Base-by-base conservation (phyloP, 106 monocot genomes). In the Triglochin maritima region DNA sequence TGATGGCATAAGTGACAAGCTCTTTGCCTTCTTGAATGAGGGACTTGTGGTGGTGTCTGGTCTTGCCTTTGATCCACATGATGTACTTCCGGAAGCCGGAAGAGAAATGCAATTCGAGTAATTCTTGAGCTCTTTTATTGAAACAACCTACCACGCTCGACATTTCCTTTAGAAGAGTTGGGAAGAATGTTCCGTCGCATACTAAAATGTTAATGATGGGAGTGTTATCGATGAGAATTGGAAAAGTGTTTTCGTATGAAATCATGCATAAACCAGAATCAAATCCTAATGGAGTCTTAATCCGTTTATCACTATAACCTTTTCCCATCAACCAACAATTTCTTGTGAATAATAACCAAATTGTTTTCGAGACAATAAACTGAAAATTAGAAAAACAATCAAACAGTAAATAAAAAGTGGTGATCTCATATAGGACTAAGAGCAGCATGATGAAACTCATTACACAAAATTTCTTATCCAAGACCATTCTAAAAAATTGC, bases 121-220 rank as follows among this genome's bases (percentile, higher is more conserved):
- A 62, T 14, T 80, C 81, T 67, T 80, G 73, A 7, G 94, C 87
- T 63, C 70, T 75, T 44, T 85, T 55, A 52, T 94, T 89, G 52
- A 94, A 94, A 69, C 77, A 90, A 50, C 87, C 82, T 43, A 81
- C 76, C 43, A 94, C 85, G 4, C 63, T 62, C 47, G 85, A 87
- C 94, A 94, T 94, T 79, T 94, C 87, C 49, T 80, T 14, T 9
- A 73, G 79, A 8, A 94, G 87, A 8, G 77, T 79, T 45, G 89
- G 89, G 70, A 94, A 94, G 82, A 94, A 87, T 51, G 82, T 84
- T 57, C 85, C 89, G 70, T 94, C 94, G 73, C 94, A 94, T 13
- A 87, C 94, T 92, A 51, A 72, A 80, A 58, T 62, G 51, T 46
- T 50, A 13, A 44, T 8, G 13, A 29, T 44, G 29, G 8, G 9